Conservation (phyloP, 2,329 filamentous ascomycete genomes). For the Escovopsis weberi region DNA sequence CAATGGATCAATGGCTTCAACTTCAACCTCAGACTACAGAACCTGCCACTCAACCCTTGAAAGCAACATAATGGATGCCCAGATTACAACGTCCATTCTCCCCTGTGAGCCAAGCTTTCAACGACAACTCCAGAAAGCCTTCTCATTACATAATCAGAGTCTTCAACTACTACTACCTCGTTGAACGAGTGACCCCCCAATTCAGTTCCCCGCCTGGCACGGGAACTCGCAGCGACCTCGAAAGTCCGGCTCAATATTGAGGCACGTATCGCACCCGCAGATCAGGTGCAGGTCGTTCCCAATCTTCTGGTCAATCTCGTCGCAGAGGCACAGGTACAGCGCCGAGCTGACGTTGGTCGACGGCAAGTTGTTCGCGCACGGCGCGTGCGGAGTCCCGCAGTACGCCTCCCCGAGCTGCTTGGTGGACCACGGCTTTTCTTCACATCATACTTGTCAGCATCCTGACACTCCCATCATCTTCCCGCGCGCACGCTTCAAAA, state of each 20-base stretch:
- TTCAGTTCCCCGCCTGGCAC: slow-evolving; percentile 14
- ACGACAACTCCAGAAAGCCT: no score
- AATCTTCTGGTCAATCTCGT: slow-evolving; percentile 16
- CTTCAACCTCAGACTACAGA: no score
- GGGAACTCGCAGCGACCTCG: slow-evolving; percentile 25
- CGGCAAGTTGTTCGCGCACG: slow-evolving; percentile 18
- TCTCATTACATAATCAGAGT: no score
- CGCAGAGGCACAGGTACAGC: slow-evolving; percentile 26
- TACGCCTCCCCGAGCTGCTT: slow-evolving; percentile 20
- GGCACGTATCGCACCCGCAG: slow-evolving; percentile 25
- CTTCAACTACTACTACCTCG: no score
- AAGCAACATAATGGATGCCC: no score
- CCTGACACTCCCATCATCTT: background rate
- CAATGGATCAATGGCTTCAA: no score
- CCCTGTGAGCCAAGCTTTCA: no score
- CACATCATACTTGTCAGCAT: background rate
- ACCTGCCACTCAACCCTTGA: no score
- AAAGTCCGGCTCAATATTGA: slow-evolving; percentile 24
- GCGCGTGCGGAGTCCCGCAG: slow-evolving; percentile 22
- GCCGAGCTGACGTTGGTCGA: slow-evolving; percentile 17
- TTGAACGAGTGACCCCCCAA: background rate
- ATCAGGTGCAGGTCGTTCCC: slow-evolving; percentile 23
- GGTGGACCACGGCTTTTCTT: slow-evolving; percentile 20
- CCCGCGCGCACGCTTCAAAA: background rate
- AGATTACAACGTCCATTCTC: no score